These are phyloP conservation scores for Crotalaria pallida DNA, from an alignment of 306 rosid genomes.

Conservation along the genomic window DNA sequence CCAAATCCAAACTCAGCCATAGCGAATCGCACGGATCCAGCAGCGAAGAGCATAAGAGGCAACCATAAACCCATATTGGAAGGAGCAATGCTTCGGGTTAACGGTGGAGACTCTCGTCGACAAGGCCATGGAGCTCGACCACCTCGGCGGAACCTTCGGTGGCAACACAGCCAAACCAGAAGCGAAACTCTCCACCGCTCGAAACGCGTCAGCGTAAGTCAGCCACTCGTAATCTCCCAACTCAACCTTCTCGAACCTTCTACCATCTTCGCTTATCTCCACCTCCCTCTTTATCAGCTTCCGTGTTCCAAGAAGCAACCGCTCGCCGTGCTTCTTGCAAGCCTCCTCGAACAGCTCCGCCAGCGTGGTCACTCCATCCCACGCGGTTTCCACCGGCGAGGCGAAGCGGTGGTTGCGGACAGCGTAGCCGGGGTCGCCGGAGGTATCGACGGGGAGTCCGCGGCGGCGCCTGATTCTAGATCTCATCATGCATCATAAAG, in stretches of 20 bases:
- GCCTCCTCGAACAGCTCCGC: slow-evolving; percentile 78
- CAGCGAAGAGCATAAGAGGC: too few relatives aligned
- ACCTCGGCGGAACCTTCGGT: too few relatives aligned
- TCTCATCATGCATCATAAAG: too few relatives aligned
- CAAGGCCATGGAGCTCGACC: too few relatives aligned
- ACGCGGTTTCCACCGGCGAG: slow-evolving; percentile 53
- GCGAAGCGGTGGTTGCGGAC: slow-evolving; percentile 47
- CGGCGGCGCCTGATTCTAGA: slow-evolving; percentile 58
- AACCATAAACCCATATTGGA: too few relatives aligned
- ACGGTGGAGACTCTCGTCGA: too few relatives aligned
- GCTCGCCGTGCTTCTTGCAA: slow-evolving; percentile 39
- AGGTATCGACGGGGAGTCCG: slow-evolving; percentile 39
- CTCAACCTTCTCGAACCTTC: slow-evolving; percentile 72
- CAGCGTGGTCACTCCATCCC: slow-evolving; percentile 81
- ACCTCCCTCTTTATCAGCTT: slow-evolving; percentile 44
- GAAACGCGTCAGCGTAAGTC: slow-evolving; percentile 54
- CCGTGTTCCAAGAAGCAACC: slow-evolving; percentile 70
- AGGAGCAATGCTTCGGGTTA: too few relatives aligned
- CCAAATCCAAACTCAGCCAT: too few relatives aligned
- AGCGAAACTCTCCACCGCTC: slow-evolving; percentile 59
- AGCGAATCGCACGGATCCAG: too few relatives aligned
- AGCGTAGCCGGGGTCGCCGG: slow-evolving; percentile 52
- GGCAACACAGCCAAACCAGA: slow-evolving; percentile 59
- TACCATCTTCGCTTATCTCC: slow-evolving; percentile 58
- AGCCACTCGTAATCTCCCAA: slow-evolving; percentile 83